A percentile compares a stretch with the other conserved stretches of the same genome.
phyloP scores from a whole-genome alignment of 2,329 filamentous ascomycete species.

The Graphiopsis chlorocephala region DNA sequence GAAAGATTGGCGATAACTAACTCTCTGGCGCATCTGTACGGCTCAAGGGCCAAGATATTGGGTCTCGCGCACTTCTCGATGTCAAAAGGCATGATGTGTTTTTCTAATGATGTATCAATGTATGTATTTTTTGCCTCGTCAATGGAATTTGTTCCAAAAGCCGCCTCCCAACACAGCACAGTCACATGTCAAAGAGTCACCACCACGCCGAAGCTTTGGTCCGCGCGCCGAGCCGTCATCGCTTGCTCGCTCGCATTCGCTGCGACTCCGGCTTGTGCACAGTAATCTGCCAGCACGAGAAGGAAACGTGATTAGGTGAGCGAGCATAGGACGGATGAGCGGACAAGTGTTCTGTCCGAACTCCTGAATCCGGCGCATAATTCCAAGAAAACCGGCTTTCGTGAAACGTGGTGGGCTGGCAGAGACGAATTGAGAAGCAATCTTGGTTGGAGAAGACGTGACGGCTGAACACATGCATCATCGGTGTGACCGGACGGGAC shows the following conservation, averaged over 20 bases:
- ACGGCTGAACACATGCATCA: neutral
- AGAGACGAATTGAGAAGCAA: neutral
- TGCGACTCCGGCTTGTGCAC: neutral
- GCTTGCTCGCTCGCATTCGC: neutral
- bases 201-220: neutral
- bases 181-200: constrained; percentile 15
- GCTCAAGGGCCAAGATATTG: constrained; percentile 53
- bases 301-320: neutral
- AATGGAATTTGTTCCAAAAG: neutral
- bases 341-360: neutral
- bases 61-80: constrained; percentile 50
- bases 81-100: constrained; percentile 42
- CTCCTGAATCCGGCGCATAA: neutral
- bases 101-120: neutral
- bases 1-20: constrained; percentile 32
- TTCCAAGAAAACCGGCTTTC: constrained; percentile 1
- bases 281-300: neutral
- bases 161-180: neutral
- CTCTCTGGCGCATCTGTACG: constrained; percentile 55
- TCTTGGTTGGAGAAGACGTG: neutral
- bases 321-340: neutral
- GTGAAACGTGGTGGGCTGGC: neutral
- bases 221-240: constrained; percentile 7
- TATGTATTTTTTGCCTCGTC: neutral
- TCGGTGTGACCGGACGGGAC: constrained; percentile 4